A percentile compares a stretch with the other conserved stretches of the same genome.
These are phyloP conservation scores for Psilocybe sp. DNA, from an alignment of 768 basidiomycete genomes.

Conservation along the genomic window DNA sequence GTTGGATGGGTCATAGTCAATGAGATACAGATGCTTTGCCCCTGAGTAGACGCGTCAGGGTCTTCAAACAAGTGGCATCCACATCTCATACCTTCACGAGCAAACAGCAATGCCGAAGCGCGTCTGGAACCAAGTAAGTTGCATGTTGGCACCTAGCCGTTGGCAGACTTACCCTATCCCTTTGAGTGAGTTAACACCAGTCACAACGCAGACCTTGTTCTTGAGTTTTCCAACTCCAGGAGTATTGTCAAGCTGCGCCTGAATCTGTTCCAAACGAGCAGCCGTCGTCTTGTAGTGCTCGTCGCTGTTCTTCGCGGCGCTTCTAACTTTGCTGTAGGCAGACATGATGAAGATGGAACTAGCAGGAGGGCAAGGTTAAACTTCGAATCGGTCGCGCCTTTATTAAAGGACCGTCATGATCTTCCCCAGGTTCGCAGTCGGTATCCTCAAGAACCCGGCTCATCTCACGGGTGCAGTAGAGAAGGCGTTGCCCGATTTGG, in stretches of 20 bases:
- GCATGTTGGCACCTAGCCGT: not conserved
- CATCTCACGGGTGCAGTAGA: too few relatives aligned
- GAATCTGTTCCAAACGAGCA: constrained; percentile 66
- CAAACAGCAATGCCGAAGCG: constrained; percentile 68
- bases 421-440: too few relatives aligned
- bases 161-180: constrained; percentile 77
- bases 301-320: constrained; percentile 30
- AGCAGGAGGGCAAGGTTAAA: too few relatives aligned
- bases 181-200: constrained; percentile 84
- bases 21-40: constrained; percentile 72
- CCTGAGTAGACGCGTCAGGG: constrained; percentile 38
- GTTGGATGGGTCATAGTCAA: constrained; percentile 66
- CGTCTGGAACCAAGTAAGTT: constrained; percentile 41
- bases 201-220: constrained; percentile 55
- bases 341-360: too few relatives aligned
- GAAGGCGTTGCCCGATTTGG: too few relatives aligned
- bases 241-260: constrained; percentile 57
- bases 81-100: constrained; percentile 67
- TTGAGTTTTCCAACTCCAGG: constrained; percentile 78
- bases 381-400: too few relatives aligned
- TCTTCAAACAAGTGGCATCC: constrained; percentile 1
- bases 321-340: constrained; percentile 31
- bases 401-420: too few relatives aligned
- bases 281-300: constrained; percentile 59
- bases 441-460: too few relatives aligned